phyloP scores from a whole-genome alignment of 164 flowering plant genomes.

The Paratinospora sagittata region DNA sequence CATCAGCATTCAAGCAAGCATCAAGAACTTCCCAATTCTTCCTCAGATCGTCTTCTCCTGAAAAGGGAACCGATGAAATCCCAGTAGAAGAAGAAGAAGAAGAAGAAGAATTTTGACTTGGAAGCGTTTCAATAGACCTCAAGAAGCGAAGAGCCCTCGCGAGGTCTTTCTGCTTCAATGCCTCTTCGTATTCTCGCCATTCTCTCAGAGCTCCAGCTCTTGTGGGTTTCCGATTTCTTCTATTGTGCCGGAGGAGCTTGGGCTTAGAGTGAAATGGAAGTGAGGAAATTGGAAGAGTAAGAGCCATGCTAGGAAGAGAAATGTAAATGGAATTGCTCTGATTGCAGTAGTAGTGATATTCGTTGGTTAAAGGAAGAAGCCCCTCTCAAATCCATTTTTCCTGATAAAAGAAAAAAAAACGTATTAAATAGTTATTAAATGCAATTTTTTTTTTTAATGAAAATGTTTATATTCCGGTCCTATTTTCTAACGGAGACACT shows the following conservation, averaged over 20 bases:
- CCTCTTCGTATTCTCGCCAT: conserved; percentile 77
- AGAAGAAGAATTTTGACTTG: conserved; percentile 5
- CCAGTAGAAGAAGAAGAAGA: conserved; percentile 14
- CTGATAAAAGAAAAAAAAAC: too few species aligned
- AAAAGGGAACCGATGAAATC: too few species aligned
- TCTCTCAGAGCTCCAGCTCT: conserved; percentile 23
- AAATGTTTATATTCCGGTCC: too few species aligned
- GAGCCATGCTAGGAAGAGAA: conserved; percentile 1
- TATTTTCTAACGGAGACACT: too few species aligned
- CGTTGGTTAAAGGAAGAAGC: too few species aligned
- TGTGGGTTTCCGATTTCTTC: not conserved
- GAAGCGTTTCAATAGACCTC: conserved; percentile 29
- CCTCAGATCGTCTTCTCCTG: conserved; percentile 14
- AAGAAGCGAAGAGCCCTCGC: conserved; percentile 66
- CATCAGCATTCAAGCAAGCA: conserved; percentile 89
- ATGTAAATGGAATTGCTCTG: too few species aligned
- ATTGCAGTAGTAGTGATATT: too few species aligned
- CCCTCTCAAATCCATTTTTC: too few species aligned
- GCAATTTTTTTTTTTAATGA: too few species aligned
- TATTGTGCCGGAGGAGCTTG: not conserved
- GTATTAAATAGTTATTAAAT: too few species aligned
- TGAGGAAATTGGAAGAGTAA: not conserved
- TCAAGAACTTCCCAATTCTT: conserved; percentile 80
- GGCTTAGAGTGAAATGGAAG: not conserved
- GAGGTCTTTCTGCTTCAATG: conserved; percentile 81